These are phyloP conservation scores for Piromyces finnis DNA, from an alignment of 192 early-diverging fungal species.

Conservation along the genomic window DNA sequence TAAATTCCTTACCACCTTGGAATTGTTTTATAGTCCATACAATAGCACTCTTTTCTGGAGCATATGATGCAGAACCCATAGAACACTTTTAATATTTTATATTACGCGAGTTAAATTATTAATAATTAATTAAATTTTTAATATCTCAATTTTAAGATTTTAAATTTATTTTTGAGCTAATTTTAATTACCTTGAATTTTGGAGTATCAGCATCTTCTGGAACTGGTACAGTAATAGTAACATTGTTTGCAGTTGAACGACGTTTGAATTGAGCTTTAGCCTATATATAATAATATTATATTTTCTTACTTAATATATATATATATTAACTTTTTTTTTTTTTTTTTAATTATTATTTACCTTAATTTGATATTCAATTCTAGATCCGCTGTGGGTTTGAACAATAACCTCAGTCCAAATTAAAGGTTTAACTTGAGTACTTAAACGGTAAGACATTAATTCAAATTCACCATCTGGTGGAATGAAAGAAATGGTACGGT, in stretches of 20 bases:
- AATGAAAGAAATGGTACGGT: constrained; percentile 77
- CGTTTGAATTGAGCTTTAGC: constrained; percentile 96
- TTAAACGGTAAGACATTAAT: constrained; percentile 74
- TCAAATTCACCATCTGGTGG: constrained; percentile 86
- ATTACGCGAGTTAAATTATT: no score
- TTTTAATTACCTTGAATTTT: constrained; percentile 76
- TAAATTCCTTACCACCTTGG: constrained; percentile 91
- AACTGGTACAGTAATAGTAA: constrained; percentile 94
- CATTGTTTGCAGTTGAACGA: constrained; percentile 90
- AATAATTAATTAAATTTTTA: no score
- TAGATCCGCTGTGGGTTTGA: constrained; percentile 73
- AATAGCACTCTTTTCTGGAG: constrained; percentile 81
- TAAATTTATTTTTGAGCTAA: no score
- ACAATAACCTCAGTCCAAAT: constrained; percentile 70
- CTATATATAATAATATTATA: no score
- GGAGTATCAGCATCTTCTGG: constrained; percentile 94
- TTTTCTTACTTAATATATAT: not conserved
- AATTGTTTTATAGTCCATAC: constrained; percentile 99
- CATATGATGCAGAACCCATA: constrained; percentile 76
- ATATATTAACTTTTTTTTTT: not conserved
- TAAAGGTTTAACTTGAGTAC: constrained; percentile 68
- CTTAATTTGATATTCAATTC: constrained; percentile 93
- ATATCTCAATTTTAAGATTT: no score
- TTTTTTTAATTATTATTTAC: constrained; percentile 8
- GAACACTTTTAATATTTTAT: no score